Evolutionary conservation across 1,284 basidiomycete species (phyloP), one percentile per base, ranked within the genome.

Genomic region (Coniophora puteana): DNA sequence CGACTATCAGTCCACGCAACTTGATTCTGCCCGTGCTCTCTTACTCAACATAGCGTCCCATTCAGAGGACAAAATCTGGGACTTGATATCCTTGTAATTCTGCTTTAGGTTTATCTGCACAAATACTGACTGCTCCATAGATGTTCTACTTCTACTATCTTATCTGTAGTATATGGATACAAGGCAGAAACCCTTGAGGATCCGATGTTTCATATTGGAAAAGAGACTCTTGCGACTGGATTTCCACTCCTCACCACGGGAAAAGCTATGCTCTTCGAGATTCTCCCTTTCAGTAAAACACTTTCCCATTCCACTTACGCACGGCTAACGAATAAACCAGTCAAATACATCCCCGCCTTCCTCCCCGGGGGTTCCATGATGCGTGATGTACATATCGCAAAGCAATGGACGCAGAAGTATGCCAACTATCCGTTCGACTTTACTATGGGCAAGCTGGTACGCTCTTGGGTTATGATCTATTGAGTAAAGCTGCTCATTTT

Each of bases 151-250:
- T 52, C 54, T n/a, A 43, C 63, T 24, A 59, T 59, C 43, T 62
- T 59, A 61, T 62, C 57, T 14, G 49, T 38, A 20, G 59, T 63
- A n/a, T 59, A 59, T 28, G 57, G 61, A 34, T 63, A 59, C 40
- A 59, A 63, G 39, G 60, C 59, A 6, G 28, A 41, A 39, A 49
- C 49, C 14, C 41, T 51, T 14, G 46, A 50, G 22, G 57, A 59
- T 43, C 57, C 57, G 1, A 51, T 59, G 12, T 47, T 59, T 16
- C 39, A 56, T 28, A 47, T 51, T 5, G 57, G 59, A 14, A 61
- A 59, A 41, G 59, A 27, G 36, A 59, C 57, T 22, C 63, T 59
- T 7, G 39, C 46, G 13, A 51, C 34, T 8, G 59, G 61, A 31
- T 31, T 62, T 3, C 45, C 55, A 31, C 26, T 62, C 12, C 45